These are phyloP conservation scores for Cordia subcordata DNA, from an alignment of 257 asterid genomes.

Conservation along the genomic window DNA sequence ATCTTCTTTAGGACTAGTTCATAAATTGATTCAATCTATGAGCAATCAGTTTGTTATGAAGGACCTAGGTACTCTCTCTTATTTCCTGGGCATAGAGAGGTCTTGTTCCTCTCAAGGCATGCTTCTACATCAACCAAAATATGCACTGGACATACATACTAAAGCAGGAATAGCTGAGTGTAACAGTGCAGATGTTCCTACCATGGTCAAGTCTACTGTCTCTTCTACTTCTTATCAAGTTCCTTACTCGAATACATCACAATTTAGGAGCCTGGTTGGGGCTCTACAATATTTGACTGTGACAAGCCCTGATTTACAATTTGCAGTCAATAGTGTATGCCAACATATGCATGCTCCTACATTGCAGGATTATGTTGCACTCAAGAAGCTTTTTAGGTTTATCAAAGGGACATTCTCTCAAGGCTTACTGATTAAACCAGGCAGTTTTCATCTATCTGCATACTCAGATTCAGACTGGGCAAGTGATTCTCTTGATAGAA, in stretches of 20 bases:
- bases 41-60: too few relatives aligned
- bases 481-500: too few relatives aligned
- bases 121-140: too few relatives aligned
- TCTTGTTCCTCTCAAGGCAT: too few relatives aligned
- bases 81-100: too few relatives aligned
- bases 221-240: fast-evolving
- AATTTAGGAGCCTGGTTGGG: not conserved
- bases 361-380: not conserved
- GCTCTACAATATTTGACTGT: not conserved
- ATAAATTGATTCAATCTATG: too few relatives aligned
- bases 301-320: not conserved
- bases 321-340: not conserved
- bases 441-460: not conserved
- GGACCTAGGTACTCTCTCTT: too few relatives aligned
- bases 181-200: not conserved
- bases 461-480: not conserved
- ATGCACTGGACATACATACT: too few relatives aligned
- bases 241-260: not conserved
- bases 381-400: not conserved
- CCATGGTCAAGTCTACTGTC: fast-evolving
- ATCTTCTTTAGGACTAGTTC: too few relatives aligned
- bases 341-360: not conserved
- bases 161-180: not conserved
- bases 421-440: not conserved
- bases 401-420: not conserved